Base-by-base conservation (phyloP, 2,329 filamentous ascomycete species). In the Aspergillus costaricaensis region DNA sequence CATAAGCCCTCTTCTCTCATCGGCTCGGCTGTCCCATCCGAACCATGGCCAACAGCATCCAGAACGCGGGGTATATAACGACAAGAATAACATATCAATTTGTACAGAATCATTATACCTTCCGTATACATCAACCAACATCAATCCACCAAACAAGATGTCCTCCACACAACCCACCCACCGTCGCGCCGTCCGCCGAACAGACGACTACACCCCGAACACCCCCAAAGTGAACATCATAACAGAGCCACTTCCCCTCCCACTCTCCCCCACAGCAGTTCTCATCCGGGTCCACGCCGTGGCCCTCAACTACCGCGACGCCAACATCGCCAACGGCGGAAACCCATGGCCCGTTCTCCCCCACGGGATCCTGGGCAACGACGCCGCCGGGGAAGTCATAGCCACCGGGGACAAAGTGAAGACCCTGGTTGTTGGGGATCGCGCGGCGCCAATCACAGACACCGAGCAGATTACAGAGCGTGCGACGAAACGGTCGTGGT, bases 371-470 rank as follows among this genome's bases (percentile, higher is more conserved):
- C 70, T 74, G 0, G 70, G 76, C 27, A 78, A 77, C 30, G 81
- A 83, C 39, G 76, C 76, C 3, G 76, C 77, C 0, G 78, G 78
- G 1, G 77, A 80, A 57, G 67, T 82, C 2, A 63, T 80, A 4
- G 72, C 70, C 0, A 61, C 77, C 0, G 79, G 79, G 1, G 70
- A 76, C 0, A 69, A 67, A 27, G 76, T 78, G 14, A 69, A 61
- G 14, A 41, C 59, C 2, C 63, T 80, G 8, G 57, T 39, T 1
- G 47, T 74, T 3, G 78, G 79, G 0, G 77, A 80, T 51, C 68
- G 74, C 0, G 79, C 76, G 5, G 67, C 71, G 2, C 76, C 78
- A 4, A 76, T 76, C 5, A 74, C 68, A n/a, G 75, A 79, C 57
- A 76, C 77, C 0, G 70, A 77, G 55, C 74, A 78, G 60, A 65